Evolutionary conservation across 75 land plant species (phyloP).

Genomic region (Larix kaempferi): DNA sequence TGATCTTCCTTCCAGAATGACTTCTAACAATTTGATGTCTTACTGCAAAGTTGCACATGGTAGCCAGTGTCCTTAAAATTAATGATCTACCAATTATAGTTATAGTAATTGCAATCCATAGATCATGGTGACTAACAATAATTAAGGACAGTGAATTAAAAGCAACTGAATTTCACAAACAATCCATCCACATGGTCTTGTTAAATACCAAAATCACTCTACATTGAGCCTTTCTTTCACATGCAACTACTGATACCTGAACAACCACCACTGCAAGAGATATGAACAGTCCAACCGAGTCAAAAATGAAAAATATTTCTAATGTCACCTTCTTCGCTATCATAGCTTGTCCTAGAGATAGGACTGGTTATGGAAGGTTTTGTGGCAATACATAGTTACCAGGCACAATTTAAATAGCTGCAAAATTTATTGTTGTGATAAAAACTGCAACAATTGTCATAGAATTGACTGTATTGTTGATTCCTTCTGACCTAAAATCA

Average conservation of each 20-base stretch:
- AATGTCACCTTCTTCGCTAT: constrained; percentile 46
- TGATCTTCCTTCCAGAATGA: constrained; percentile 32
- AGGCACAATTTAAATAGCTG: constrained; percentile 61
- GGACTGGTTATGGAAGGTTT: not conserved
- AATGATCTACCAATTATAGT: constrained; percentile 49
- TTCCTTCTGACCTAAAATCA: constrained; percentile 50
- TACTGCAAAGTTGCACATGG: constrained; percentile 57
- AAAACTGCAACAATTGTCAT: constrained; percentile 68
- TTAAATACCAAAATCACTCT: constrained; percentile 62
- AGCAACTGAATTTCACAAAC: constrained; percentile 52
- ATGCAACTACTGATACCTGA: constrained; percentile 63
- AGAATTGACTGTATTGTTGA: constrained; percentile 69
- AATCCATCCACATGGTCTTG: constrained; percentile 79
- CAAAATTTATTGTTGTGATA: constrained; percentile 64
- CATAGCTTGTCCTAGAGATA: constrained; percentile 46
- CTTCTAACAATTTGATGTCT: constrained; percentile 15
- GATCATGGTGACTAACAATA: constrained; percentile 37
- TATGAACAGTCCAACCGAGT: constrained; percentile 61
- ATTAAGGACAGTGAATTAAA: constrained; percentile 56
- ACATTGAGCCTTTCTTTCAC: constrained; percentile 55
- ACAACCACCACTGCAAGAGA: constrained; percentile 78
- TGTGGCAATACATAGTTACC: constrained; percentile 41
- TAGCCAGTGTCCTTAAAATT: constrained; percentile 53
- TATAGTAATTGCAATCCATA: constrained; percentile 52
- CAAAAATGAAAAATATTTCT: constrained; percentile 53